Base-by-base conservation (phyloP, 2,329 filamentous ascomycete genomes). In the Epicoccum nigrum region DNA sequence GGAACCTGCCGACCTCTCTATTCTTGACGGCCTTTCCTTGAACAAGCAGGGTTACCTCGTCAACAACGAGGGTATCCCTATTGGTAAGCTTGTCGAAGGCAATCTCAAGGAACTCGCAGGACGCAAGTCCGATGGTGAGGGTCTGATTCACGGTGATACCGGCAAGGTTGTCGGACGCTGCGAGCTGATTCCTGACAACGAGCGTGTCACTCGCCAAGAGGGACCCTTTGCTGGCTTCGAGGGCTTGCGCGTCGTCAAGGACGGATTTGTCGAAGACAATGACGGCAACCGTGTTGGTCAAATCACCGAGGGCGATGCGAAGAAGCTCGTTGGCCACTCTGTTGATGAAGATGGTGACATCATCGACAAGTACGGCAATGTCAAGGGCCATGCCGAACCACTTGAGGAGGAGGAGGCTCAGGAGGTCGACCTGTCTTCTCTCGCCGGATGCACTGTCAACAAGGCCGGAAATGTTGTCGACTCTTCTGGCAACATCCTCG, bases 341-440 rank as follows among this genome's bases (percentile, higher is more conserved):
- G 90, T 94, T 15, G 90, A 94, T 50, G 86, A 90, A 55, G 90
- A 95, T 57, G 90, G 90, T 30, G 90, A 94, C 50, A 85, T 95
- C 25, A 79, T 89, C 48, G 90, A 94, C 77, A 86, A 85, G 70
- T 92, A 90, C 66, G 85, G 83, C 50, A 84, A 83, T 53, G 77
- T 82, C 59, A 83, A 83, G 71, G 82, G 82, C 25, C 81, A 81
- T 51, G 81, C 79, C n/a, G 81, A 83, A 65, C 81, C 80, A 4
- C 84, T 78, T 45, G 76, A 81, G 53, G 74, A 78, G 54, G 74
- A 74, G 49, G 82, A 82, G 63, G 75, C 71, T 33, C 73, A 68
- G 48, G 76, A 77, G 59, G 78, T 75, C 7, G 83, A 86, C 58
- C 74, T 85, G n/a, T 84, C 81, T 17, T 72, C 77, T n/a, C 79